Base-by-base conservation (phyloP, 2,329 filamentous ascomycete genomes). In the Alternaria incomplexa region DNA sequence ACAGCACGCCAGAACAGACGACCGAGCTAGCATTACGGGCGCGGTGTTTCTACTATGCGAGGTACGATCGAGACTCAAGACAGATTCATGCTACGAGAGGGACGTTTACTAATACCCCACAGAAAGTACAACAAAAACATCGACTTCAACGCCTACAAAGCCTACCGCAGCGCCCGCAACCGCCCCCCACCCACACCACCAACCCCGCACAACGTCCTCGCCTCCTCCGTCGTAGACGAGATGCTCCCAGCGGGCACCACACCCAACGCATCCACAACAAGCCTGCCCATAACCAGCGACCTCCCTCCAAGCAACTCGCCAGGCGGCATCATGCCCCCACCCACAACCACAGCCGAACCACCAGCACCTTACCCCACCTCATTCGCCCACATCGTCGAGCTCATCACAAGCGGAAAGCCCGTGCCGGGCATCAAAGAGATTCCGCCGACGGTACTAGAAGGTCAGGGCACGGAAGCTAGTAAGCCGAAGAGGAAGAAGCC, bases 381-480 rank as follows among this genome's bases (percentile, higher is more conserved):
- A 1, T 97, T 97, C 79, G 90, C 92, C 8, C 89, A 95, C 68
- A 93, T 97, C 65, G 90, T 97, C 58, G 91, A 93, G 73, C 87
- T 97, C 58, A 92, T 97, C 57, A 92, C 92, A 23, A 90, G 89
- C 26, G 93, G 93, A 56, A 89, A 93, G 71, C 90, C 92, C 0
- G 91, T 97, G 46, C 93, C 93, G 1, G 94, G 94, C 1, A 96
- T 97, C 73, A 89, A 90, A 70, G 88, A 97, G 66, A 95, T 97
- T 56, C 93, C 94, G 5, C 88, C 93, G 69, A 96, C 90, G 0
- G 84, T 97, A 6, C 84, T 94, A 20, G 85, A 89, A 57, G 90
- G 91, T 5, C 87, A 92, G 63, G 90, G 91, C 63, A 86, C 86
- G 22, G 78, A 83, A 53, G 83, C 84, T 57, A 83, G 81, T n/a